phyloP scores from a whole-genome alignment of 768 basidiomycete species.

The Pleurotus tuoliensis region DNA sequence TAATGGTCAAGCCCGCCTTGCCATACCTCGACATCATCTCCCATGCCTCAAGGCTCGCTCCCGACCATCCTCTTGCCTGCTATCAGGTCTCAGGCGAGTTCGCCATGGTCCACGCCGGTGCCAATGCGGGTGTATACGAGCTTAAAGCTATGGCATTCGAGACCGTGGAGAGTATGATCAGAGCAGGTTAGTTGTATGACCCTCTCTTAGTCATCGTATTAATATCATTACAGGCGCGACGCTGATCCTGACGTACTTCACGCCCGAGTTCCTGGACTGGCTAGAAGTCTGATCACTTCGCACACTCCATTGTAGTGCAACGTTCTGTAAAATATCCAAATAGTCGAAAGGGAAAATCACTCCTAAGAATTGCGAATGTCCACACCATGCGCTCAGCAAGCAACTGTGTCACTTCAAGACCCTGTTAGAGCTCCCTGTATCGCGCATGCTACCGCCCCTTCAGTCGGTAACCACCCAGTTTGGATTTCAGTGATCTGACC shows the following conservation, averaged over 20 bases:
- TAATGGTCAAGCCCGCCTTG: slow-evolving; percentile 97
- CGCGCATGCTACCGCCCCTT: no score
- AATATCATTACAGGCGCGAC: slow-evolving; percentile 87
- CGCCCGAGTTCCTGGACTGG: slow-evolving; percentile 94
- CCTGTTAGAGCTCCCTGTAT: no score
- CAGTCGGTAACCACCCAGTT: no score
- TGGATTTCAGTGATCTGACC: no score
- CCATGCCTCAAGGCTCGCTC: slow-evolving; percentile 77
- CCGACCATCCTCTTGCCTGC: slow-evolving; percentile 89
- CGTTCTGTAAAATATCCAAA: no score
- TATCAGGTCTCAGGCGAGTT: slow-evolving; percentile 98
- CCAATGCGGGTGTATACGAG: slow-evolving; percentile 89
- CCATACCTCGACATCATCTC: slow-evolving; percentile 97
- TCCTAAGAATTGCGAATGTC: no score
- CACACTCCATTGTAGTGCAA: no score
- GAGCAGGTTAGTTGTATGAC: slow-evolving; percentile 89
- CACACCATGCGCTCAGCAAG: no score
- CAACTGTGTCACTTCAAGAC: no score
- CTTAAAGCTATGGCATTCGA: slow-evolving; percentile 94
- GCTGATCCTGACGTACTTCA: slow-evolving; percentile 92
- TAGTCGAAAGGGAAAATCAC: no score
- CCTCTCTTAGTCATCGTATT: no score
- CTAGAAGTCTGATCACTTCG: no score
- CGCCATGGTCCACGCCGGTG: slow-evolving; percentile 95
- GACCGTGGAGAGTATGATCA: slow-evolving; percentile 83